Base-by-base conservation (phyloP, 2,329 filamentous ascomycete genomes). In the Colletotrichum trifolii region DNA sequence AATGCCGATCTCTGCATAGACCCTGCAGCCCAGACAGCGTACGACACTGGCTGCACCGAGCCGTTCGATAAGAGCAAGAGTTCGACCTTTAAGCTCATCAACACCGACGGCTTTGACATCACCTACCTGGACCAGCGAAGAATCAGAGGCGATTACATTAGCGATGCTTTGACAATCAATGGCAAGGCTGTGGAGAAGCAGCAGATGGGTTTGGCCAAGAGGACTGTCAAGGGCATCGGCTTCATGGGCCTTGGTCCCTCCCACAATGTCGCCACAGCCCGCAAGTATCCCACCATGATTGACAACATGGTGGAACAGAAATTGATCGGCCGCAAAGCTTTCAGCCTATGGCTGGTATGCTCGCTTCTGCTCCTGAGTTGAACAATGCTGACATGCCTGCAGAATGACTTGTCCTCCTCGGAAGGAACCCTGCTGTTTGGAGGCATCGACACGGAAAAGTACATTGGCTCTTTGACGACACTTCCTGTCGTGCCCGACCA, bases 371-470 rank as follows among this genome's bases (percentile, higher is more conserved):
- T 46, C 17, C 25, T 11, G 1, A 11, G 1, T 2, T 7, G 4
- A 3, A 12, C 12, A 8, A 8, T n/a, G 11, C 61, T 67, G 4
- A 66, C 74, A 78, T 77, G 50, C 38, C 69, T 4, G 77, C 75
- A 43, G 75, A 77, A 66, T 15, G 59, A 60, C 49, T 45, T 61
- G 6, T 83, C 89, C 65, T 81, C 90, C 17, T 85, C 77, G 69
- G 87, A 82, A 0, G 91, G 91, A 56, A 89, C 81, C 59, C 87
- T 94, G 57, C 79, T 94, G 1, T 94, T 94, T 70, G 91, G 91
- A 35, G 91, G 92, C 38, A 84, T 94, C 61, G 90, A 94, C 75
- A 86, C 83, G 2, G 86, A 79, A 35, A 88, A 90, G 69, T 94
- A 86, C 74, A 73, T 78, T 3, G 91, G 90, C 12, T 73, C 81